Evolutionary conservation across 2,329 filamentous ascomycete genomes (phyloP).

Genomic region (Epichloe elymi): DNA sequence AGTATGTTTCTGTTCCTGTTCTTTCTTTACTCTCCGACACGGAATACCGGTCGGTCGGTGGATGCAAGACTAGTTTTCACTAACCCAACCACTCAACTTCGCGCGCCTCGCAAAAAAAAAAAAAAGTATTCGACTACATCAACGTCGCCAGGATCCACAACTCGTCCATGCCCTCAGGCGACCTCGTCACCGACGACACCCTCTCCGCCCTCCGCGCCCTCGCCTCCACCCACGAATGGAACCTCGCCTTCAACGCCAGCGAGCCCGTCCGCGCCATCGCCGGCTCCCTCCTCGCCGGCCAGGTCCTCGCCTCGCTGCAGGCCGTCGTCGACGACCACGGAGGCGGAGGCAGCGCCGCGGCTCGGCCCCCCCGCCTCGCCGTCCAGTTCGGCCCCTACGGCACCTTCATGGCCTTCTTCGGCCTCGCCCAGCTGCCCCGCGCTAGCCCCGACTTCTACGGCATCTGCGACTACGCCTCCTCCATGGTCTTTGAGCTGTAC

Average conservation of each 20-base stretch:
- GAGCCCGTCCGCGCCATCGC: slow-evolving; percentile 49
- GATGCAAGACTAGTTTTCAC: no score
- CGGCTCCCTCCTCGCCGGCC: slow-evolving; percentile 43
- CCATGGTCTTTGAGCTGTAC: slow-evolving; percentile 65
- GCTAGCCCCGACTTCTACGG: slow-evolving; percentile 54
- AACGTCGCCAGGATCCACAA: slow-evolving; percentile 50
- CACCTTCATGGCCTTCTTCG: slow-evolving; percentile 51
- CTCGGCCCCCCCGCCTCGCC: slow-evolving; percentile 24
- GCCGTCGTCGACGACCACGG: slow-evolving; percentile 30
- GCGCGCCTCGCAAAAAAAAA: no score
- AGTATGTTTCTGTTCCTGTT: slow-evolving; percentile 27
- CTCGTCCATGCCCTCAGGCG: slow-evolving; percentile 39
- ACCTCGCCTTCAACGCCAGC: slow-evolving; percentile 67
- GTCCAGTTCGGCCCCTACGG: slow-evolving; percentile 50
- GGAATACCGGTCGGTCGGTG: no score
- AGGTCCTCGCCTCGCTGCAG: slow-evolving; percentile 41
- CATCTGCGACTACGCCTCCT: slow-evolving; percentile 71
- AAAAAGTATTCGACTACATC: slow-evolving; percentile 43
- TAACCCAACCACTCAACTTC: no score
- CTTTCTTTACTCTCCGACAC: no score
- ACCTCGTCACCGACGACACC: slow-evolving; percentile 46
- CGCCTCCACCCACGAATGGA: slow-evolving; percentile 70
- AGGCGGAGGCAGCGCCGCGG: no score
- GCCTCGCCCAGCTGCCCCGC: slow-evolving; percentile 37
- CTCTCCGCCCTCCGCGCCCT: slow-evolving; percentile 55